Evolutionary conservation across 257 asterid species (phyloP).

Genomic region (Solanum dulcamara): DNA sequence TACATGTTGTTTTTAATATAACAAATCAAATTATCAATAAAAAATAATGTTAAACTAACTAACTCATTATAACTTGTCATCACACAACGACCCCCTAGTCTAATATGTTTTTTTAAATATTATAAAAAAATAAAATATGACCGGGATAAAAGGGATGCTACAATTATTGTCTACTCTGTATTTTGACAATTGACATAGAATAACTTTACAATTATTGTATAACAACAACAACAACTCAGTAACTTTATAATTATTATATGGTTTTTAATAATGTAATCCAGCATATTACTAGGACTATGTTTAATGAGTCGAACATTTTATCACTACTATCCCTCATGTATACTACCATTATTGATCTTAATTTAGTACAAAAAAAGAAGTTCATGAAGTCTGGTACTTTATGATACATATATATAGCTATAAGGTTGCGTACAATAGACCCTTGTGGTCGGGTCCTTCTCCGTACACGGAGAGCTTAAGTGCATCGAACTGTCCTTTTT

Average conservation of each 20-base stretch:
- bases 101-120: background rate
- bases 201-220: background rate
- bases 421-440: no score
- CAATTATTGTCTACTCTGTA: background rate
- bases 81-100: no score
- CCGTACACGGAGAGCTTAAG: no score
- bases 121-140: background rate
- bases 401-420: background rate
- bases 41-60: background rate
- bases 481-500: no score
- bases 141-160: background rate
- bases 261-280: background rate
- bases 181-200: background rate
- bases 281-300: background rate
- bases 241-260: background rate
- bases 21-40: background rate
- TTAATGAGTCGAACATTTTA: background rate
- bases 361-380: background rate
- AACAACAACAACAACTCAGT: no score
- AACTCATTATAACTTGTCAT: background rate
- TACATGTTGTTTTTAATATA: background rate
- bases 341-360: background rate
- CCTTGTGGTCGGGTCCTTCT: no score
- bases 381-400: background rate
- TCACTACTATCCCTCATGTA: background rate